Conservation (phyloP, 2,329 filamentous ascomycete genomes). For the Dothistroma pini region DNA sequence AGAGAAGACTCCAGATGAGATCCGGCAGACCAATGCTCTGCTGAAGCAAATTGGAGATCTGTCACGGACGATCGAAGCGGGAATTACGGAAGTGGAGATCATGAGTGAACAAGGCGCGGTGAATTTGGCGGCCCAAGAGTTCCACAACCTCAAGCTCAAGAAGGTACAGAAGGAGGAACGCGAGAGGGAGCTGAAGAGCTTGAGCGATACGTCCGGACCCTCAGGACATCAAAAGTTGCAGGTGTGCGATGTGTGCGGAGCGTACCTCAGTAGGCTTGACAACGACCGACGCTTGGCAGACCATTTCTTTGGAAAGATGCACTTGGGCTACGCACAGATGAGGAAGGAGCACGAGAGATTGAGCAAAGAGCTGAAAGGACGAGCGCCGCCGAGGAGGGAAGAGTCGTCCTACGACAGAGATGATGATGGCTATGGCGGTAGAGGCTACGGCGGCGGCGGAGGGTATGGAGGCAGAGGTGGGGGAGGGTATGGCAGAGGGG, state of each 20-base stretch:
- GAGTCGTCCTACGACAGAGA: slow-evolving; percentile 41
- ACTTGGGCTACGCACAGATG: slow-evolving; percentile 97
- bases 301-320: slow-evolving; percentile 99
- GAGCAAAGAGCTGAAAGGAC: slow-evolving; percentile 77
- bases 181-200: slow-evolving; percentile 82
- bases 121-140: slow-evolving; percentile 77
- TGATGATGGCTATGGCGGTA: slow-evolving; percentile 44
- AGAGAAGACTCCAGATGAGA: slow-evolving; percentile 98
- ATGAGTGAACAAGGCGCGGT: slow-evolving; percentile 79
- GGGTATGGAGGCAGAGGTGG: slow-evolving; percentile 30
- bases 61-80: slow-evolving; percentile 70
- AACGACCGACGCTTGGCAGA: slow-evolving; percentile 92
- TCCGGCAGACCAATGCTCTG: slow-evolving; percentile 81
- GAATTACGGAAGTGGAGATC: slow-evolving; percentile 79
- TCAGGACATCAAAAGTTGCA: slow-evolving; percentile 96
- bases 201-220: slow-evolving; percentile 88
- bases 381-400: slow-evolving; percentile 58
- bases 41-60: slow-evolving; percentile 84
- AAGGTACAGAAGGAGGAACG: slow-evolving; percentile 77
- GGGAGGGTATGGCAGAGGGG: slow-evolving; percentile 18
- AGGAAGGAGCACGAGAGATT: slow-evolving; percentile 87
- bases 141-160: slow-evolving; percentile 77
- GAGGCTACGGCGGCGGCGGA: slow-evolving; percentile 38
- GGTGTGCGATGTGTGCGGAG: slow-evolving; percentile 97
- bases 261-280: slow-evolving; percentile 85